A percentile compares a stretch with the other conserved stretches of the same genome.
Conservation (phyloP, 1,284 basidiomycete genomes). For the Rhizoctonia solani region DNA sequence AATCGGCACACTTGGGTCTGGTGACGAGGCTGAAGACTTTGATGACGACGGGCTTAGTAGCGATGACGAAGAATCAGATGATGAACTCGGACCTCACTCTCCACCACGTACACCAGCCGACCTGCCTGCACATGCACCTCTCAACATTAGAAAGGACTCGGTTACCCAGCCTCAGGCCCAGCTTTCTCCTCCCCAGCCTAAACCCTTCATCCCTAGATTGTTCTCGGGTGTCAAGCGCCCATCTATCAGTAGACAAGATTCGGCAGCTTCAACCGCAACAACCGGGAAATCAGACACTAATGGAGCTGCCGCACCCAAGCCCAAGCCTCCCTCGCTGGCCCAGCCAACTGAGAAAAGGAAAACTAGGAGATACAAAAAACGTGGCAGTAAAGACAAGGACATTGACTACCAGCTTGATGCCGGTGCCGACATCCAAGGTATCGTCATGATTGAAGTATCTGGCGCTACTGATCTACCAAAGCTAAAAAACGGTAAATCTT, state of each 20-base stretch:
- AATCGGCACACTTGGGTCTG: constrained; percentile 79
- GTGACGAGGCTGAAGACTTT: constrained; percentile 57
- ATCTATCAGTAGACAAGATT: constrained; percentile 25
- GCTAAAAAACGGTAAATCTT: constrained; percentile 78
- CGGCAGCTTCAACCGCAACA: constrained; percentile 26
- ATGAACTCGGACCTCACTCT: constrained; percentile 29
- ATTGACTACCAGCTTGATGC: constrained; percentile 68
- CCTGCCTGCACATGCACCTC: too few relatives aligned
- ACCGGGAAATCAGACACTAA: background rate
- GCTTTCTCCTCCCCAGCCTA: constrained; percentile 9
- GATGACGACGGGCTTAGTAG: constrained; percentile 76
- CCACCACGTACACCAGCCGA: background rate
- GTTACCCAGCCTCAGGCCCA: constrained; percentile 3
- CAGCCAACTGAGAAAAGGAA: constrained; percentile 36
- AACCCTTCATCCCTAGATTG: constrained; percentile 20
- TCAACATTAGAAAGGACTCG: too few relatives aligned
- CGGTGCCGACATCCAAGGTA: constrained; percentile 80
- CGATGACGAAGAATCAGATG: constrained; percentile 52
- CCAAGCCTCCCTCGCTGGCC: constrained; percentile 28
- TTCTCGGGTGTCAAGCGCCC: constrained; percentile 19
- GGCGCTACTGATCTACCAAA: constrained; percentile 82
- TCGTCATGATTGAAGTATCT: constrained; percentile 83
- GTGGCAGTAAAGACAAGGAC: constrained; percentile 43
- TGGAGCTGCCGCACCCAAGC: constrained; percentile 34
- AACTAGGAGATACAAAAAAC: constrained; percentile 44